Evolutionary conservation across 2,329 filamentous ascomycete species (phyloP).

Genomic region (Xylaria sp.): DNA sequence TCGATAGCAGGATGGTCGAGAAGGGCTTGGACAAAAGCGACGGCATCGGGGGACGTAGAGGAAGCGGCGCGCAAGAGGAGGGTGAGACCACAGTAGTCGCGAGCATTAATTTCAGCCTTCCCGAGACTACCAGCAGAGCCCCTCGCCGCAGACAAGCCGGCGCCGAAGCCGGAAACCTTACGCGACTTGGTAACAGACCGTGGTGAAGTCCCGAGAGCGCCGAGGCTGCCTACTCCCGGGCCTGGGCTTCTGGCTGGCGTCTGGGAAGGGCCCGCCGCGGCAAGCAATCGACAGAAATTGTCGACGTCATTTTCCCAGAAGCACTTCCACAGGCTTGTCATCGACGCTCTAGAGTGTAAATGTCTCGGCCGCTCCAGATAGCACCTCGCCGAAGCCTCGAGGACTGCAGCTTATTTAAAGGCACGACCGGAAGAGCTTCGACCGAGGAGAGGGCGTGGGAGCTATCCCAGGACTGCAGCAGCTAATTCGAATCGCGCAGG

Average conservation of each 20-base stretch:
- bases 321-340: conserved; percentile 80
- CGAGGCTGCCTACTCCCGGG: conserved; percentile 53
- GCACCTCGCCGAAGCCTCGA: conserved; percentile 83
- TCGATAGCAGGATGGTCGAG: conserved; percentile 86
- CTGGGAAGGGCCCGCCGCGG: conserved; percentile 68
- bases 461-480: conserved; percentile 30
- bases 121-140: conserved; percentile 56
- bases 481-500: conserved; percentile 6
- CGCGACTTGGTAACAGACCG: conserved; percentile 60
- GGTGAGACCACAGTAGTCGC: conserved; percentile 83
- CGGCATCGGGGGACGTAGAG: conserved; percentile 73
- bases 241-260: conserved; percentile 64
- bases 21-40: conserved; percentile 80
- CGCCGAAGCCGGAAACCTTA: conserved; percentile 62
- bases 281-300: conserved; percentile 88
- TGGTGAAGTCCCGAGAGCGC: conserved; percentile 60
- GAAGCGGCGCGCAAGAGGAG: conserved; percentile 86
- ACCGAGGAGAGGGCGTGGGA: conserved; percentile 34
- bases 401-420: conserved; percentile 96
- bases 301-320: conserved; percentile 99
- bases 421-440: conserved; percentile 59
- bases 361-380: conserved; percentile 69
- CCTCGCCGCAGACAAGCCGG: conserved; percentile 56
- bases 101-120: conserved; percentile 81
- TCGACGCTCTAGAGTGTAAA: conserved; percentile 56